Conservation (phyloP, 192 early-diverging fungal genomes). For the Rhizophagus sp. region DNA sequence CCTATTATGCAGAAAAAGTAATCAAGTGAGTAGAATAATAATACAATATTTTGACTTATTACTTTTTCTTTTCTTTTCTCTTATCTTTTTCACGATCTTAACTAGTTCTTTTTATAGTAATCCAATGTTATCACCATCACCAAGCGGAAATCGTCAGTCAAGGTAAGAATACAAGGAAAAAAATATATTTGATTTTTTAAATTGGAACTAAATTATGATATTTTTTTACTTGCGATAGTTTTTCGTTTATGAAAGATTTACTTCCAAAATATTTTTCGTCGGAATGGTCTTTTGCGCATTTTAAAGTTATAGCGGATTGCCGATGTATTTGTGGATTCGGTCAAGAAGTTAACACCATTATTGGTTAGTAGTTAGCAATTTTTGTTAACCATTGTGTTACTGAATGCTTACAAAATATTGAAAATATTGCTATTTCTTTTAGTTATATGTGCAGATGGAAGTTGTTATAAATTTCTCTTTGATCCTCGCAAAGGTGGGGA, state of each 20-base stretch:
- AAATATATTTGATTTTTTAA: background rate
- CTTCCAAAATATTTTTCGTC: constrained; percentile 95
- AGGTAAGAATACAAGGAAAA: constrained; percentile 30
- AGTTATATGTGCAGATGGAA: constrained; percentile 87
- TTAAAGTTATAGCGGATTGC: constrained; percentile 72
- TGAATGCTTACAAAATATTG: background rate
- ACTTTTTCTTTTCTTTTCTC: background rate
- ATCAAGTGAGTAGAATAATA: constrained; percentile 8
- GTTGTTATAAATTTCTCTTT: constrained; percentile 81
- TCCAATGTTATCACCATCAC: background rate
- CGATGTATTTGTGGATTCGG: constrained; percentile 85
- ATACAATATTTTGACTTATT: background rate
- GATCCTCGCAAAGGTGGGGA: constrained; percentile 76
- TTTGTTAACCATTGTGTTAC: background rate
- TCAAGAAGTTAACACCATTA: constrained; percentile 70
- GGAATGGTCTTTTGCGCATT: constrained; percentile 92
- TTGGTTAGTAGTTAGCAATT: constrained; percentile 45
- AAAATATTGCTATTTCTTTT: background rate
- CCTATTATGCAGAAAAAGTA: constrained; percentile 57
- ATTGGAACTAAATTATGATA: background rate
- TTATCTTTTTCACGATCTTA: background rate
- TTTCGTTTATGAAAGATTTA: constrained; percentile 76
- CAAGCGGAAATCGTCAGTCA: constrained; percentile 56
- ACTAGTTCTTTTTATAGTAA: constrained; percentile 5
- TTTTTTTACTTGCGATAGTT: constrained; percentile 23